Percentiles rank a stretch among this genome's conserved stretches.
Conservation (phyloP, 2,329 filamentous ascomycete species). For the Colletotrichum sp. region DNA sequence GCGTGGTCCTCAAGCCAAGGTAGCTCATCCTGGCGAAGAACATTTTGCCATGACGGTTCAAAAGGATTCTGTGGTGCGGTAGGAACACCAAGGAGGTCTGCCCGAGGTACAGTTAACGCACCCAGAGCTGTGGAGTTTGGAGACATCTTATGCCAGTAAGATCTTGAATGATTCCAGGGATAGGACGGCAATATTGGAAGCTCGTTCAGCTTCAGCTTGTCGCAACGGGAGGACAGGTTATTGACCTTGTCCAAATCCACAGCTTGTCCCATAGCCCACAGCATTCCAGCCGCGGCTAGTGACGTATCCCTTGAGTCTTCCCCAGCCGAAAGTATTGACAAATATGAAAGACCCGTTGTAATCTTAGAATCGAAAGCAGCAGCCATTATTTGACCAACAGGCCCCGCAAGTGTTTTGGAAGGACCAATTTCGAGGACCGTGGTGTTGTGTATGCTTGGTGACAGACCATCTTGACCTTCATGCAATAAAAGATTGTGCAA, state of each 20-base stretch:
- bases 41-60: not conserved
- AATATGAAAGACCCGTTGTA: not conserved
- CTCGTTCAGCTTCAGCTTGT: not conserved
- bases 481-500: conserved; percentile 34
- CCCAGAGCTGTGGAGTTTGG: not conserved
- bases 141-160: not conserved
- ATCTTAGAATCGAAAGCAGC: not conserved
- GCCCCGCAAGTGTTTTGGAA: conserved; percentile 30
- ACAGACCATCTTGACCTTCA: not conserved
- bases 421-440: conserved; percentile 31
- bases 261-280: not conserved
- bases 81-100: conserved; percentile 7
- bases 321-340: not conserved
- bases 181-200: conserved; percentile 16
- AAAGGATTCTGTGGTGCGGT: not conserved
- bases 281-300: not conserved
- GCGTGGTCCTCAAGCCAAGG: conserved; percentile 47
- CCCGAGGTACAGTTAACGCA: not conserved
- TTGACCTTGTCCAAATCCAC: not conserved
- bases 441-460: not conserved
- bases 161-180: conserved; percentile 1
- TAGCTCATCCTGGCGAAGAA: not conserved
- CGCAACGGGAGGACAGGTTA: not conserved
- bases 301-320: not conserved
- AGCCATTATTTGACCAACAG: conserved; percentile 27